These are phyloP conservation scores for Niebla homalea DNA, from an alignment of 495 filamentous ascomycete genomes.

Conservation along the genomic window DNA sequence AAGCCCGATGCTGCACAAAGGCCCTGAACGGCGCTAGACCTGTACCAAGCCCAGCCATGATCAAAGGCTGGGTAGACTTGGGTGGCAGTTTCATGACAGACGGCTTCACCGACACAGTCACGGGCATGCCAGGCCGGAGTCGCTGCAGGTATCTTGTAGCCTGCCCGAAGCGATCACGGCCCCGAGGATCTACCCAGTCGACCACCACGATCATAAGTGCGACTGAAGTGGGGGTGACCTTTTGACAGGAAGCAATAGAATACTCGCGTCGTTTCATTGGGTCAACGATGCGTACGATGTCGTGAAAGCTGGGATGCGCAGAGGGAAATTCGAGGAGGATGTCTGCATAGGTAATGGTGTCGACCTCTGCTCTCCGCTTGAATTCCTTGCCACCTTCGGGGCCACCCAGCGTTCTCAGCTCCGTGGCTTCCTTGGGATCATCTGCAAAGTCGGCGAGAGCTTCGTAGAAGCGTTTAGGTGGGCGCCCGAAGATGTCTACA, in stretches of 20 bases:
- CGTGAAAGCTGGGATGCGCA: slow-evolving; percentile 78
- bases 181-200: slow-evolving; percentile 76
- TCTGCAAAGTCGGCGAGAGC: slow-evolving; percentile 73
- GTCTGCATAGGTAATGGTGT: slow-evolving; percentile 86
- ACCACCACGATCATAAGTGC: slow-evolving; percentile 98
- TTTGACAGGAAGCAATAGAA: slow-evolving; percentile 91
- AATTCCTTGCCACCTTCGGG: slow-evolving; percentile 85
- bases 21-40: slow-evolving; percentile 95
- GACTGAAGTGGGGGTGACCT: slow-evolving; percentile 73
- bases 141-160: slow-evolving; percentile 76
- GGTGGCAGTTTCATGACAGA: slow-evolving; percentile 94
- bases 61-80: slow-evolving; percentile 74
- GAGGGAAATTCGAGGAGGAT: slow-evolving; percentile 77
- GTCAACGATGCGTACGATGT: slow-evolving; percentile 75
- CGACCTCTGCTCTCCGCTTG: slow-evolving; percentile 86
- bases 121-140: slow-evolving; percentile 56
- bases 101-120: slow-evolving; percentile 89
- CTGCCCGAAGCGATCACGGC: slow-evolving; percentile 83
- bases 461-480: slow-evolving; percentile 96
- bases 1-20: slow-evolving; percentile 94
- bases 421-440: slow-evolving; percentile 68
- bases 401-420: slow-evolving; percentile 61
- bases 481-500: slow-evolving; percentile 91
- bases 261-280: slow-evolving; percentile 96
- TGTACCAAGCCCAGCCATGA: slow-evolving; percentile 99